Evolutionary conservation across 2,329 filamentous ascomycete genomes (phyloP).

Genomic region (Zymoseptoria pseudotritici): DNA sequence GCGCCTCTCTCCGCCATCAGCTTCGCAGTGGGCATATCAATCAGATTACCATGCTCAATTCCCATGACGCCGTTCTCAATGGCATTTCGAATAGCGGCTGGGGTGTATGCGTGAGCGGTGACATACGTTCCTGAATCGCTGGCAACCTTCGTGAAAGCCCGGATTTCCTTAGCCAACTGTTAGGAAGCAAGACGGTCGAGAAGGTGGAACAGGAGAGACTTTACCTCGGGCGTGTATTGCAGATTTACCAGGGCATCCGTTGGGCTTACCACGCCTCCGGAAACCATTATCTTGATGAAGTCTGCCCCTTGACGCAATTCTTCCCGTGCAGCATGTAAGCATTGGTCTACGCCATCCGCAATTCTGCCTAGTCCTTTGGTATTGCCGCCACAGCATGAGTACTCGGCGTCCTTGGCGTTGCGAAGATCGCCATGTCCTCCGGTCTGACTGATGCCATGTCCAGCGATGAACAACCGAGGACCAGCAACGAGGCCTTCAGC

Average conservation of each 20-base stretch:
- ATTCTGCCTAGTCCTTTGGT: constrained; percentile 38
- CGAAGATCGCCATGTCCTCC: constrained; percentile 52
- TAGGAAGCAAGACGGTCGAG: background rate
- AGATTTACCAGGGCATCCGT: constrained; percentile 48
- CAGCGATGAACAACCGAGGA: constrained; percentile 50
- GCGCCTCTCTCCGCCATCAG: constrained; percentile 45
- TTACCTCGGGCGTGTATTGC: constrained; percentile 47
- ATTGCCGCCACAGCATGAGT: constrained; percentile 43
- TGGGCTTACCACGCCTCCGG: constrained; percentile 50
- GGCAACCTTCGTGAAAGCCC: constrained; percentile 47
- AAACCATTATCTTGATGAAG: constrained; percentile 56
- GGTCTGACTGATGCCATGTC: constrained; percentile 49
- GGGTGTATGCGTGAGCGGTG: constrained; percentile 53
- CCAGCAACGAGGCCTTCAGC: constrained; percentile 49
- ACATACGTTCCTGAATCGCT: constrained; percentile 46
- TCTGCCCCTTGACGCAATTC: constrained; percentile 51
- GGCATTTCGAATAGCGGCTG: constrained; percentile 47
- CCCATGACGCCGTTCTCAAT: constrained; percentile 48
- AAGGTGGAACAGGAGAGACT: background rate
- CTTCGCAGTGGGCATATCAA: constrained; percentile 49
- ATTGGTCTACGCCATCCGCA: constrained; percentile 50
- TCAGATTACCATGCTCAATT: constrained; percentile 55
- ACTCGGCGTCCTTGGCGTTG: constrained; percentile 38
- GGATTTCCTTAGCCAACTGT: constrained; percentile 38
- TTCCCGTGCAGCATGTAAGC: constrained; percentile 46